Base-by-base conservation (phyloP, 306 rosid species). In the Ormosia semicastrata region DNA sequence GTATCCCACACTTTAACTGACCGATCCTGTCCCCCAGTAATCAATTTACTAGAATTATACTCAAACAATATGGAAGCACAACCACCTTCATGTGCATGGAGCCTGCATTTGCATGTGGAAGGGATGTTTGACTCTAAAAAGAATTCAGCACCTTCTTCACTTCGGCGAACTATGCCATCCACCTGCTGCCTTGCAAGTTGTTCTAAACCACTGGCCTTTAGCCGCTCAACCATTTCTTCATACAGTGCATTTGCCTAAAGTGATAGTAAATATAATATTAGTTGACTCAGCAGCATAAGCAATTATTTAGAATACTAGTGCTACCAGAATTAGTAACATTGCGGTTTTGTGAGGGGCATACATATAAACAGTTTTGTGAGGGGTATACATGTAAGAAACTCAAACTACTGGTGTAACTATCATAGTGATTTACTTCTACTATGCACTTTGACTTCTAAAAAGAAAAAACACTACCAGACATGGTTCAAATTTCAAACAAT, bases 121-220 rank as follows among this genome's bases (percentile, higher is more conserved):
- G 98, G 99, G 80, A 88, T 82, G 63, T 78, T 82, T 43, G 97
- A 89, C 84, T 93, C 98, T 71, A 73, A 73, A 83, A 89, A 96
- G 83, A 90, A 96, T 58, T 93, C 98, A 32, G 97, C 99, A 75
- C 99, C 99, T 66, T 91, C 99, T 89, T 96, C 99, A 49, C 89
- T 86, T 82, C 68, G 93, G n/a, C 99, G 97, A 79, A 96, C 99
- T 76, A 96, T 90, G 43, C 99, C 99, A 86, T 96, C 99, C n/a
- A 96, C 94, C 76, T 96, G 99, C 82, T 89, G 97, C 84, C 81
- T 89, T 67, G 99, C 99, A 77, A 96, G 97, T 76, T 86, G 88
- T 81, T 96, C 98, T 78, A 96, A 85, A 66, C 94, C 98, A 66
- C 97, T 92, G 66, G 97, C 97, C 89, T 58, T 91, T 59, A 96